Evolutionary conservation across 2,329 filamentous ascomycete genomes (phyloP).

Genomic region (Cladosporium austrohemisphaericum): DNA sequence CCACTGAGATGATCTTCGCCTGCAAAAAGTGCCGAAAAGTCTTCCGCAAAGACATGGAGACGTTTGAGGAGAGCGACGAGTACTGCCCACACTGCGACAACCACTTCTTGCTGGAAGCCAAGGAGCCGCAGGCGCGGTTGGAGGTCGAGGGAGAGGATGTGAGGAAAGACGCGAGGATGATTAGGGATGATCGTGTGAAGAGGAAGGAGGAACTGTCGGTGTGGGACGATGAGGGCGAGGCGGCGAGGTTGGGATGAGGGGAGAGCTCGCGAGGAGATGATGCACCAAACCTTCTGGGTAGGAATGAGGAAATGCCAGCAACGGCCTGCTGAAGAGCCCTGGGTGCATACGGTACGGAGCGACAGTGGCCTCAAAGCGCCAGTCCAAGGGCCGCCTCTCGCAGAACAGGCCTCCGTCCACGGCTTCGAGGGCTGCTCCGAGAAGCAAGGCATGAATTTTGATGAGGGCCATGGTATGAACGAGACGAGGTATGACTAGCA

Average conservation of each 20-base stretch:
- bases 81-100: constrained; percentile 99
- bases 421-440: too few species aligned
- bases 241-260: constrained; percentile 30
- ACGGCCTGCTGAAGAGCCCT: background rate
- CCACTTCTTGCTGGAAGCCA: constrained; percentile 89
- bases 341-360: too few species aligned
- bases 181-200: constrained; percentile 80
- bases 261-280: too few species aligned
- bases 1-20: constrained; percentile 81
- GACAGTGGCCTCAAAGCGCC: too few species aligned
- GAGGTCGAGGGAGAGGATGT: constrained; percentile 90
- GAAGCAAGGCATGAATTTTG: background rate
- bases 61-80: constrained; percentile 96
- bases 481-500: constrained; percentile 1
- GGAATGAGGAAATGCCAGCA: too few species aligned
- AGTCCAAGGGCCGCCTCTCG: too few species aligned
- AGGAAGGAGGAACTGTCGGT: constrained; percentile 26
- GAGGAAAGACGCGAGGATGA: constrained; percentile 78
- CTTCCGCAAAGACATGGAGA: constrained; percentile 87
- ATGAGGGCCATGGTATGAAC: background rate
- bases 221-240: constrained; percentile 35
- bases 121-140: constrained; percentile 75
- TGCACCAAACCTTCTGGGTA: too few species aligned
- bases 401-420: too few species aligned
- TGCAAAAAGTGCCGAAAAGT: constrained; percentile 99